These are phyloP conservation scores for Russula emetica DNA, from an alignment of 768 basidiomycete species.

Conservation along the genomic window DNA sequence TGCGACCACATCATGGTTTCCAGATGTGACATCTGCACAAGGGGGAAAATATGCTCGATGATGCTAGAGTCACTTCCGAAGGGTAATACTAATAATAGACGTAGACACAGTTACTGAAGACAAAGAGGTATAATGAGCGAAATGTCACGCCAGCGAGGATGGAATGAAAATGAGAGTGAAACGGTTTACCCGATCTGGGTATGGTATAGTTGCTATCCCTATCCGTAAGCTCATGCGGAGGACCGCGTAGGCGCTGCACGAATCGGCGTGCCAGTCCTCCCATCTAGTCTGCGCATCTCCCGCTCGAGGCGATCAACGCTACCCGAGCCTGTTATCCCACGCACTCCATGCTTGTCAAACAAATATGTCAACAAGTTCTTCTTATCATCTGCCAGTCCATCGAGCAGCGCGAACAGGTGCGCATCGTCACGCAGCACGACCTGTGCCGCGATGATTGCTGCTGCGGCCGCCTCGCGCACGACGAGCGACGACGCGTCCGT, in stretches of 20 bases:
- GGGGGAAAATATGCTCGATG: neutral
- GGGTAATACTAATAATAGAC: neutral
- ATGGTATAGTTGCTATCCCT: neutral
- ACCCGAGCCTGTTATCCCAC: slow-evolving; percentile 36
- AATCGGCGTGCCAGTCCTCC: slow-evolving; percentile 70
- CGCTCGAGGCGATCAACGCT: slow-evolving; percentile 68
- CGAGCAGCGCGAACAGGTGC: slow-evolving; percentile 74
- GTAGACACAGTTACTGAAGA: slow-evolving; percentile 8
- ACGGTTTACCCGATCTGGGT: neutral
- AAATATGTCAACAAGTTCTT: slow-evolving; percentile 86
- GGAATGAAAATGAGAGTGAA: neutral
- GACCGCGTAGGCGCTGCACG: slow-evolving; percentile 7
- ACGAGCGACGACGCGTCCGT: slow-evolving; percentile 70
- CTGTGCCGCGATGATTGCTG: slow-evolving; percentile 78
- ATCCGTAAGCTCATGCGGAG: neutral
- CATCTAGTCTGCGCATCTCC: slow-evolving; percentile 77
- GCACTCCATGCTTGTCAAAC: slow-evolving; percentile 81
- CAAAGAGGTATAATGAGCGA: slow-evolving; percentile 4
- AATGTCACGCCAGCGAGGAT: neutral
- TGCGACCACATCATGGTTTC: neutral
- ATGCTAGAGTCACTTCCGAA: neutral
- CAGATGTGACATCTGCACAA: neutral
- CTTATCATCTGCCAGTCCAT: slow-evolving; percentile 83
- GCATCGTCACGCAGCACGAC: slow-evolving; percentile 78
- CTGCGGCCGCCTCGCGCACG: slow-evolving; percentile 79